Percentiles rank a stretch among this genome's conserved stretches.
Evolutionary conservation across 176 grass and related monocot species (phyloP).

Genomic region (Pharus latifolius): DNA sequence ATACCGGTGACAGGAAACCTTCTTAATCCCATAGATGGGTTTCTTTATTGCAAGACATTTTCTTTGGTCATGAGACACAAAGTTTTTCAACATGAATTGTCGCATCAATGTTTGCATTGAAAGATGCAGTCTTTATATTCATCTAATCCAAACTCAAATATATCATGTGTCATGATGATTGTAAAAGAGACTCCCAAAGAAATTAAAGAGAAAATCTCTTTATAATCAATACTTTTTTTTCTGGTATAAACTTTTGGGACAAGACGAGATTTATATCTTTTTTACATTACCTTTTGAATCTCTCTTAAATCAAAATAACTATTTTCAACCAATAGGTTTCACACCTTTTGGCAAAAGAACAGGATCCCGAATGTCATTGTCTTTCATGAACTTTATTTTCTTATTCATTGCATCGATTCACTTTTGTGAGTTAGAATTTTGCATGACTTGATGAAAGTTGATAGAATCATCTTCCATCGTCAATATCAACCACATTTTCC

Average conservation of each 20-base stretch:
- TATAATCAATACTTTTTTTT: no score
- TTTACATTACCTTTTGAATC: not conserved
- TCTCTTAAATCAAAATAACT: not conserved
- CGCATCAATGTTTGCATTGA: no score
- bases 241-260: not conserved
- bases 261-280: not conserved
- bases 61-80: rapidly evolving
- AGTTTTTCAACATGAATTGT: no score
- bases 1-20: not conserved
- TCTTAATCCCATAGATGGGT: not conserved
- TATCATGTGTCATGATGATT: no score
- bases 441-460: no score
- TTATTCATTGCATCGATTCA: not conserved
- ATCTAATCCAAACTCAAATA: no score
- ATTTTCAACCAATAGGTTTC: not conserved
- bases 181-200: no score
- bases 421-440: no score
- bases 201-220: no score
- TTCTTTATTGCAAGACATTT: not conserved
- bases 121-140: no score
- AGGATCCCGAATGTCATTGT: not conserved
- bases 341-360: not conserved
- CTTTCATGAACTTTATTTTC: not conserved
- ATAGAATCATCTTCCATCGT: no score
- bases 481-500: no score